Evolutionary conservation across 768 basidiomycete species (phyloP), one percentile per base, ranked within the genome.

Genomic region (Agaricus subrufescens): DNA sequence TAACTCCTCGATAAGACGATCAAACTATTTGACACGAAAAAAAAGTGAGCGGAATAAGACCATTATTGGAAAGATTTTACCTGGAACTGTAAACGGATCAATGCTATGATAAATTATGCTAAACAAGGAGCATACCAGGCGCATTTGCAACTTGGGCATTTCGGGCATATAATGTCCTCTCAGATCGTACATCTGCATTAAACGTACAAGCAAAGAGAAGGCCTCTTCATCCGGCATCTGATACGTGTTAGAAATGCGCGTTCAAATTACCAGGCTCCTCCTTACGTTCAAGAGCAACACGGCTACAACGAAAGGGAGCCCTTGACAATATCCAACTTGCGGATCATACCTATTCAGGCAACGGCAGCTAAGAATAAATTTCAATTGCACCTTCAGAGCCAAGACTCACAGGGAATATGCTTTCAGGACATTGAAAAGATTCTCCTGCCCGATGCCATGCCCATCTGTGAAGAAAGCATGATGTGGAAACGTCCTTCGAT

Each of bases 191-290:
- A 95, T 90, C 58, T 97, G 79, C 97, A 98, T 98, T 14, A 99
- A 71, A 52, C 97, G 80, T 29, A 98, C 94, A 9, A 98, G 80
- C 10, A 98, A 82, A 60, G 90, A 96, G 70, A 99, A 99, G 0
- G 96, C 96, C 72, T 98, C 96, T 73, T 99, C 97, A 60, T 98
- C 97, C 25, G 97, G 97, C 97, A 99, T 99, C 96, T 98, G 58
- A 27, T 25, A 19, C 55, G 38, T 52, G 48, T 46, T 23, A 48
- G 66, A 50, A 63, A 56, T 46, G 43, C 7, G 34, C 11, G 23
- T n/a, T 23, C 15, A 12, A 29, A 4, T 42, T 23, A 11, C n/a
- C 25, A 25, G 14, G 27, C 40, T 10, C 19, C 55, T 44, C 64
- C 82, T 63, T 73, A 95, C 96, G 66, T 98, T 96, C 46, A 99